These are phyloP conservation scores for Helotiales sp. DNA, from an alignment of 2,329 filamentous ascomycete genomes.

Conservation along the genomic window DNA sequence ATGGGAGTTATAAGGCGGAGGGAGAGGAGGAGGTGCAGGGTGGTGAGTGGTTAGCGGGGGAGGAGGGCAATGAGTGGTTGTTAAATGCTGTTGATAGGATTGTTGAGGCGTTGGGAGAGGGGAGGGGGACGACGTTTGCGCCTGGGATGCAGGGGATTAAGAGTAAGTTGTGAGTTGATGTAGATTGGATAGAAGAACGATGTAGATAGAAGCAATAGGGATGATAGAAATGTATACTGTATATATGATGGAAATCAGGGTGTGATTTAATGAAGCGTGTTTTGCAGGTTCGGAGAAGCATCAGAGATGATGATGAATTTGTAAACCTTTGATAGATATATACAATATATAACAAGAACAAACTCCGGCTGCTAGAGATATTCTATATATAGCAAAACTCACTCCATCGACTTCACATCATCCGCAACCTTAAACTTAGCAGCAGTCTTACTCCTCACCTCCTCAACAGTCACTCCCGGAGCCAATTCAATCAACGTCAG, in stretches of 20 bases:
- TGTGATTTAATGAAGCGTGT: too few relatives aligned
- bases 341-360: neutral
- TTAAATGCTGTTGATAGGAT: slow-evolving; percentile 61
- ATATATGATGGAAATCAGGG: too few relatives aligned
- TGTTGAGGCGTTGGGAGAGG: slow-evolving; percentile 50
- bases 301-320: neutral
- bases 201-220: neutral
- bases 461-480: slow-evolving; percentile 66
- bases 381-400: neutral
- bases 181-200: neutral
- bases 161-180: neutral
- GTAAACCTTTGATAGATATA: neutral
- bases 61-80: slow-evolving; percentile 66
- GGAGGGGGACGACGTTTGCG: slow-evolving; percentile 55
- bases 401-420: slow-evolving; percentile 50
- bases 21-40: slow-evolving; percentile 50
- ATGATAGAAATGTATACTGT: neutral
- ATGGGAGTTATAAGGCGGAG: slow-evolving; percentile 55
- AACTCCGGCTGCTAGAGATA: neutral
- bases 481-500: slow-evolving; percentile 71
- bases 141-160: slow-evolving; percentile 45
- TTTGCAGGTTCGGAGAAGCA: too few relatives aligned
- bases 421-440: slow-evolving; percentile 65
- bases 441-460: slow-evolving; percentile 68
- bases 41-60: slow-evolving; percentile 60